Evolutionary conservation across 805 yeast species (phyloP), one percentile per base, ranked within the genome.

Genomic region (Candida hispaniensis): DNA sequence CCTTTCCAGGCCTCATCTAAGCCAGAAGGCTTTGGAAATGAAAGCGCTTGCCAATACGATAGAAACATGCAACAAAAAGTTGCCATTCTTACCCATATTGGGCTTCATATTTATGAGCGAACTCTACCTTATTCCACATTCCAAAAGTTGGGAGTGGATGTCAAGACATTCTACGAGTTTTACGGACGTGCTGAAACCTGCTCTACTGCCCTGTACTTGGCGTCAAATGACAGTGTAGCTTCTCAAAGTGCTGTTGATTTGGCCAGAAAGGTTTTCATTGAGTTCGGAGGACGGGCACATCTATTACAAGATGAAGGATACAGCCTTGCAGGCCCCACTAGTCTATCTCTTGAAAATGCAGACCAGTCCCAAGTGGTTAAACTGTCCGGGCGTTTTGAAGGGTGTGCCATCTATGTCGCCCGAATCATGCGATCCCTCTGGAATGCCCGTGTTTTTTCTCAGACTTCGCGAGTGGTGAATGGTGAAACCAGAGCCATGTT

Each of bases 141-240:
- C 44, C 79, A 78, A 50, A 57, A 78, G 0, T 59, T 81, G 39
- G 86, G 77, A 23, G 64, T 60, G 22, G 74, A 79, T 13, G 69
- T 81, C 34, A 67, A 74, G 34, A 68, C 75, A 34, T 82, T 82
- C 51, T 72, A 77, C 11, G 69, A 71, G 30, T 77, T 79, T 38
- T 85, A 83, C 53, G 96, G 97, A 5, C 68, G 76, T 34, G 75
- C 80, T 34, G 98, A 93, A 54, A 76, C 93, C 3, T 88, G 96
- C 50, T 77, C 94, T 0, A 75, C 91, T 1, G 79, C 95, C 7
- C 63, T 91, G 33, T 79, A 79, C 44, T 73, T 83, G 34, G 80
- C 94, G 1, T 79, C 59, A 8, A 41, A 93, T 50, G 75, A 81
- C 39, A 71, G 71, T 44, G 13, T 43, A 10, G 41, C 44, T 6